Base-by-base conservation (phyloP, 805 yeast species). In the Candida montana region DNA sequence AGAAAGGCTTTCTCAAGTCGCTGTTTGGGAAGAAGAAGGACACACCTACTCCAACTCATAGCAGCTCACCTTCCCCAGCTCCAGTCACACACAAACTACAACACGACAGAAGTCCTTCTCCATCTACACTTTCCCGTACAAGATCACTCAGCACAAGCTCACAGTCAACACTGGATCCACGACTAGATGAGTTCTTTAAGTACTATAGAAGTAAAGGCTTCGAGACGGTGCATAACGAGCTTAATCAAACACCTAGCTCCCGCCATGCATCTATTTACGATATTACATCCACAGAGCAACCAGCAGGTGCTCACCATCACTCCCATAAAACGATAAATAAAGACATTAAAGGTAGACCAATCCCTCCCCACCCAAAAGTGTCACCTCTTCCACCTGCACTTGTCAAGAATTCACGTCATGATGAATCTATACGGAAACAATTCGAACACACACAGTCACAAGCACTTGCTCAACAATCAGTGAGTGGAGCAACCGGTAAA, bases 351-450 rank as follows among this genome's bases (percentile, higher is more conserved):
- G 74, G 73, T 1, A 67, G 74, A 48, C 71, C 70, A 7, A 59
- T 77, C 8, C 83, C 81, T 3, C 59, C 74, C 4, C 80, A 75
- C 51, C 81, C 81, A 2, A 55, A 54, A 19, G 53, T 43, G 36
- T 69, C 80, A 2, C 67, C 62, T 27, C 53, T 72, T 13, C 79
- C 79, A 6, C 67, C 81, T 3, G 78, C 79, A 1, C 59, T 77
- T 9, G 52, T 67, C 7, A 53, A 51, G 30, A 41, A 20, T 8
- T 27, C 46, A 1, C 38, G 39, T n/a, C 44, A 35, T 33, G 42
- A 43, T 8, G 35, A 23, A 32, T 33, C 19, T 31, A 33, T 41
- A 8, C 41, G 41, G 10, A 33, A 27, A 12, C 33, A 34, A 30
- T 20, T 16, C 8, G 30, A 20, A n/a, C 40, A 32, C 12, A 36